Evolutionary conservation across 2,329 filamentous ascomycete genomes (phyloP).

Genomic region (Mollisia scopiformis): DNA sequence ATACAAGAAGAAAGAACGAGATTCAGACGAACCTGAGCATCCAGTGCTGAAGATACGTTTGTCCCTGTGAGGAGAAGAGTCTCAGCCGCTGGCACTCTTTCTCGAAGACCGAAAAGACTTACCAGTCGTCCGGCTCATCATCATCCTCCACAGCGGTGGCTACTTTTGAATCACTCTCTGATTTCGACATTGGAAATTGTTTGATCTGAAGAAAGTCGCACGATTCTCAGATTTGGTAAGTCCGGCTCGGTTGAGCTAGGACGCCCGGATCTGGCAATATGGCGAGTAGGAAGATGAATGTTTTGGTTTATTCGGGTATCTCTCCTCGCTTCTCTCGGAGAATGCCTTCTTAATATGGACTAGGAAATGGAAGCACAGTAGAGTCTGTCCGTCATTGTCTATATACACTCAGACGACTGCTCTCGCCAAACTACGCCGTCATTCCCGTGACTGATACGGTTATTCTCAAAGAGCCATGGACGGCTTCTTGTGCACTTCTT

Average conservation of each 20-base stretch:
- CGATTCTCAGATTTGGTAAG: slow-evolving; percentile 8
- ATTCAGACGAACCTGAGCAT: slow-evolving; percentile 68
- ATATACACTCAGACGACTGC: slow-evolving; percentile 80
- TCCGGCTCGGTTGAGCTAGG: slow-evolving; percentile 28
- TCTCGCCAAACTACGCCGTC: slow-evolving; percentile 91
- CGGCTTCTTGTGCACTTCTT: slow-evolving; percentile 80
- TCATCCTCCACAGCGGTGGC: slow-evolving; percentile 58
- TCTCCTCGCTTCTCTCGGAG: slow-evolving; percentile 2
- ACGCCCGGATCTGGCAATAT: slow-evolving; percentile 45
- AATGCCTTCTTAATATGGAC: slow-evolving; percentile 3
- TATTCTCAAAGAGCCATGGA: slow-evolving; percentile 91
- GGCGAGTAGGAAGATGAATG: slow-evolving; percentile 75
- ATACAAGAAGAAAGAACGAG: not conserved
- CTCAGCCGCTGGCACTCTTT: slow-evolving; percentile 23
- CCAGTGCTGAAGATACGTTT: slow-evolving; percentile 97
- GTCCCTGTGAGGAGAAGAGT: slow-evolving; percentile 65
- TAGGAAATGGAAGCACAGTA: slow-evolving; percentile 82
- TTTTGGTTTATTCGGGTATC: slow-evolving; percentile 88
- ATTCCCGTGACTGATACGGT: slow-evolving; percentile 79
- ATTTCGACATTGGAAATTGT: slow-evolving; percentile 34
- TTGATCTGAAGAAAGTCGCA: slow-evolving; percentile 11
- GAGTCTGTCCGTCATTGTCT: slow-evolving; percentile 91
- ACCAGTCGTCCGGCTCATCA: slow-evolving; percentile 97
- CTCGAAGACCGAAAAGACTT: slow-evolving; percentile 32
- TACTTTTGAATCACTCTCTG: slow-evolving; percentile 30